Evolutionary conservation across 2,329 filamentous ascomycete genomes (phyloP).

Genomic region (Fusarium armeniacum): DNA sequence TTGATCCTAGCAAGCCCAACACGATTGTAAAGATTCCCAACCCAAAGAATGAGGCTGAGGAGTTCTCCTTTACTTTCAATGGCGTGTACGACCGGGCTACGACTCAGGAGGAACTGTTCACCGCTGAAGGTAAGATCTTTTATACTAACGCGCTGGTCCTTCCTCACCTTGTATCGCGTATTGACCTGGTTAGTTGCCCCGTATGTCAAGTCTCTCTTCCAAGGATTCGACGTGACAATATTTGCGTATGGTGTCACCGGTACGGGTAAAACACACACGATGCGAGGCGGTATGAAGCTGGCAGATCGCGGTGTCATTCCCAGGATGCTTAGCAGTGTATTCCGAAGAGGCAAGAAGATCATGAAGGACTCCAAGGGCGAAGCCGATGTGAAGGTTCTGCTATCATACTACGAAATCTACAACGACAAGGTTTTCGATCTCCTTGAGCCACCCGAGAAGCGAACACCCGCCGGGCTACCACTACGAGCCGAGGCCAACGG

Average conservation of each 20-base stretch:
- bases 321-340: conserved; percentile 85
- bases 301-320: conserved; percentile 91
- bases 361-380: conserved; percentile 80
- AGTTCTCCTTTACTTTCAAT: conserved; percentile 96
- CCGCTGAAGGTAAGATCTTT: conserved; percentile 79
- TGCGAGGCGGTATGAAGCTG: conserved; percentile 90
- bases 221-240: conserved; percentile 87
- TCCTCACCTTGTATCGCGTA: conserved; percentile 34
- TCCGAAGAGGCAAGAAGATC: conserved; percentile 86
- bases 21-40: conserved; percentile 89
- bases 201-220: conserved; percentile 91
- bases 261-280: conserved; percentile 95
- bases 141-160: conserved; percentile 16
- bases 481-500: conserved; percentile 88
- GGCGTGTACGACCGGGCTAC: conserved; percentile 86
- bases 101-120: conserved; percentile 89
- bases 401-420: conserved; percentile 97
- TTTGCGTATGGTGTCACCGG: conserved; percentile 96
- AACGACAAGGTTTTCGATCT: conserved; percentile 96
- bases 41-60: conserved; percentile 90
- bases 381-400: conserved; percentile 78
- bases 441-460: conserved; percentile 88
- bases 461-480: conserved; percentile 82
- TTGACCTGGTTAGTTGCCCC: conserved; percentile 76
- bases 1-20: conserved; percentile 71